These are phyloP conservation scores for Tetracladium setigerum DNA, from an alignment of 495 filamentous ascomycete species.

Conservation along the genomic window DNA sequence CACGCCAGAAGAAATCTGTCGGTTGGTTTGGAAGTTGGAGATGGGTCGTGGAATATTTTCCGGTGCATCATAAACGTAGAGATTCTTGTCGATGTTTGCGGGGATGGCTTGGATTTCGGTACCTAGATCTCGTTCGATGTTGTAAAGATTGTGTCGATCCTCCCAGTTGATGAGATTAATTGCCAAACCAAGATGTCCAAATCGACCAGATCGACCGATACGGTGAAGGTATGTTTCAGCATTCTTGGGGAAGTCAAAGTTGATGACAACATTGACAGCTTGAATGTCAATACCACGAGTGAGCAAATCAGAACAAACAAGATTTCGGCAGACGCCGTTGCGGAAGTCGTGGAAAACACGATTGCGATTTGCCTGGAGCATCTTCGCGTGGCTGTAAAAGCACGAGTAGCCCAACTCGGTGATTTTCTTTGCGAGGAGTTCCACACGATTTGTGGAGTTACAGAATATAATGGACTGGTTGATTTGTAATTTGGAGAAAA, in stretches of 20 bases:
- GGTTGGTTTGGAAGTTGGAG: constrained; percentile 34
- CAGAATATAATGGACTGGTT: constrained; percentile 99
- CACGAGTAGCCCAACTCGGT: constrained; percentile 98
- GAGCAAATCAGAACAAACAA: constrained; percentile 95
- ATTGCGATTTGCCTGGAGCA: constrained; percentile 96
- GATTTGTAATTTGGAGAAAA: constrained; percentile 98
- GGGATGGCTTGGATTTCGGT: constrained; percentile 98
- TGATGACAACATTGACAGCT: constrained; percentile 99
- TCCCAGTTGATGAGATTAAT: constrained; percentile 99
- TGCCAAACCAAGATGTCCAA: constrained; percentile 92
- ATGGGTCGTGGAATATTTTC: constrained; percentile 83
- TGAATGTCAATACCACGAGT: constrained; percentile 99
- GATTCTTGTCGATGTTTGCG: constrained; percentile 87
- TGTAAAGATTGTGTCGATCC: constrained; percentile 97
- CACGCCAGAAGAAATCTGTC: constrained; percentile 7
- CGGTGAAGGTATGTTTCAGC: constrained; percentile 98
- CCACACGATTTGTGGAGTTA: constrained; percentile 97
- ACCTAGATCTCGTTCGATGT: constrained; percentile 93
- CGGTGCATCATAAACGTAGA: constrained; percentile 96
- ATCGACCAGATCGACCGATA: constrained; percentile 94
- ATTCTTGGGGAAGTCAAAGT: constrained; percentile 99
- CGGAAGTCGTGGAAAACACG: constrained; percentile 99
- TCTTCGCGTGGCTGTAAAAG: constrained; percentile 98
- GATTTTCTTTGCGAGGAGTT: constrained; percentile 97
- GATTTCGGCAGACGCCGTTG: constrained; percentile 93